phyloP scores from a whole-genome alignment of 257 asterid species.

The Ilex aquifolium region DNA sequence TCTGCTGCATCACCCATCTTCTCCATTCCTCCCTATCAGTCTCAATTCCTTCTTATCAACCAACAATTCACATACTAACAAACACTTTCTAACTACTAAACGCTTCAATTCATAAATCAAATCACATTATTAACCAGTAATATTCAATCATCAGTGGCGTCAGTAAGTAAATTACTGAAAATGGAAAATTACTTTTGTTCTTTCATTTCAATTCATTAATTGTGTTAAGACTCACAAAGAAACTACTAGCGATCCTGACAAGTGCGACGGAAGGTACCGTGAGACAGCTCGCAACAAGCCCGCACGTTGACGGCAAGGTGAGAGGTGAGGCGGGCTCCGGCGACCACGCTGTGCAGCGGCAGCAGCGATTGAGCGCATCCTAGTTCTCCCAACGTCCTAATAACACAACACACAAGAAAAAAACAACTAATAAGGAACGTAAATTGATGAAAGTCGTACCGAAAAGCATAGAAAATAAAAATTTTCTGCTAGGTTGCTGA shows the following conservation, averaged over 20 bases:
- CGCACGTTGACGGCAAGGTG: slow-evolving; percentile 62
- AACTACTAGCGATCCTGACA: slow-evolving; percentile 97
- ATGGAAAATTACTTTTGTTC: background rate
- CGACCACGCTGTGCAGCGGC: slow-evolving; percentile 44
- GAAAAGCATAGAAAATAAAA: too few species aligned
- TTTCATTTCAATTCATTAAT: slow-evolving; percentile 18
- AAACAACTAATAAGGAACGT: background rate
- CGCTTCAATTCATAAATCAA: slow-evolving; percentile 6
- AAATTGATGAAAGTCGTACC: background rate
- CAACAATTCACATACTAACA: slow-evolving; percentile 27
- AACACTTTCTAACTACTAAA: slow-evolving; percentile 7
- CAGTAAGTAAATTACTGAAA: background rate
- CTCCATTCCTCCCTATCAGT: slow-evolving; percentile 51
- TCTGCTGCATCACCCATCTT: slow-evolving; percentile 60
- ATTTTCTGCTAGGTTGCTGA: background rate
- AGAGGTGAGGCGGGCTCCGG: slow-evolving; percentile 57
- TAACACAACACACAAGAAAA: background rate
- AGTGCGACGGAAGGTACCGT: slow-evolving; percentile 97
- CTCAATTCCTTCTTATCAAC: slow-evolving; percentile 45
- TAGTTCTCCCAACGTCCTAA: slow-evolving; percentile 67
- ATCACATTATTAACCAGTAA: background rate
- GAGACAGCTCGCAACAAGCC: slow-evolving; percentile 89
- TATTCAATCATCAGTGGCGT: background rate
- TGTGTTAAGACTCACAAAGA: slow-evolving; percentile 64
- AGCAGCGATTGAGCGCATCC: slow-evolving; percentile 73